Percentiles rank a stretch among this genome's conserved stretches.
These are phyloP conservation scores for Nakazawaea peltata DNA, from an alignment of 805 yeast genomes.

Conservation along the genomic window DNA sequence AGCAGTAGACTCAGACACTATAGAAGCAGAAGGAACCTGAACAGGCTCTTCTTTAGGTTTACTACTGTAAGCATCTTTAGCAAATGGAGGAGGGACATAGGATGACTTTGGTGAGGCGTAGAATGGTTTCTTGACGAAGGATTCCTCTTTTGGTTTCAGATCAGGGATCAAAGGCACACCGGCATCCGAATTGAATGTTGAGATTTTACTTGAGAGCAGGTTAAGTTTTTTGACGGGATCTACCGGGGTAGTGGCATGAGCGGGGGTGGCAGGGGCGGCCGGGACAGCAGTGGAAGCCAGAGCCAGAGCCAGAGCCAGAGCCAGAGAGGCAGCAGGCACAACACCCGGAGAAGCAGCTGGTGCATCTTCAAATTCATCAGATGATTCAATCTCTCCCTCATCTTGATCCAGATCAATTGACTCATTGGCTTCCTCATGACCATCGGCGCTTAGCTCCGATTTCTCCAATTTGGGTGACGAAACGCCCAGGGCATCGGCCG, in stretches of 20 bases:
- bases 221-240: conserved; percentile 5
- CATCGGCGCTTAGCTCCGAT: neutral
- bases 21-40: conserved; percentile 16
- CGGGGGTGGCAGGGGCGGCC: neutral
- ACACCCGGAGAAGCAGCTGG: too few species aligned
- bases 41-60: conserved; percentile 14
- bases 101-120: conserved; percentile 49
- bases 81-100: conserved; percentile 44
- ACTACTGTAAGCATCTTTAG: conserved; percentile 14
- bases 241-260: too few species aligned
- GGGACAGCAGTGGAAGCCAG: neutral
- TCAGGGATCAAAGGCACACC: conserved; percentile 34
- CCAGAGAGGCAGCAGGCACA: too few species aligned
- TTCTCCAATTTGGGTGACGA: too few species aligned
- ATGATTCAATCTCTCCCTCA: too few species aligned
- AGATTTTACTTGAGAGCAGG: conserved; percentile 37
- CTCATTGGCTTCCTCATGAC: conserved; percentile 5
- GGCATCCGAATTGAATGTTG: conserved; percentile 36
- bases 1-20: conserved; percentile 16
- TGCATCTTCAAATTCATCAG: neutral
- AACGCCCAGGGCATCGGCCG: conserved; percentile 4
- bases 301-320: too few species aligned
- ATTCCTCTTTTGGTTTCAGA: conserved; percentile 29
- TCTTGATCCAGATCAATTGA: conserved; percentile 5
- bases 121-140: conserved; percentile 48